phyloP scores from a whole-genome alignment of 345 rosid species.

The Passiflora organensis region DNA sequence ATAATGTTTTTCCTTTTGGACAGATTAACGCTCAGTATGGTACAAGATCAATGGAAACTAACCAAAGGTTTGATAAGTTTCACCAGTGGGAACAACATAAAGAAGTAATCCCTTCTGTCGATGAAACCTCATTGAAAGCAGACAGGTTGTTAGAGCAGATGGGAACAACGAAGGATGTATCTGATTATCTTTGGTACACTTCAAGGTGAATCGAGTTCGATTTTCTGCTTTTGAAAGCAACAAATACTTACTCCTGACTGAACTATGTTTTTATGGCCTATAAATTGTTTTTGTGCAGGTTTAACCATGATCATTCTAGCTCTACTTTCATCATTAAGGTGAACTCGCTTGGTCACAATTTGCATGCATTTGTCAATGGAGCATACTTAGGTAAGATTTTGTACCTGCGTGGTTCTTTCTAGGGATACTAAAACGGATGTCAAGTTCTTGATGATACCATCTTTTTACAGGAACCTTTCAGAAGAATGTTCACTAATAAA shows the following conservation, averaged over 20 bases:
- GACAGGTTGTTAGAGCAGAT: constrained; percentile 50
- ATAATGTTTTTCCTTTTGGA: neutral
- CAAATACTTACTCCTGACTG: neutral
- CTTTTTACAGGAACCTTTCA: no score
- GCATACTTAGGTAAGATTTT: constrained; percentile 33
- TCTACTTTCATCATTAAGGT: constrained; percentile 35
- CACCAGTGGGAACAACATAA: constrained; percentile 43
- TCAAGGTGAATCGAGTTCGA: constrained; percentile 29
- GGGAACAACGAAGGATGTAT: constrained; percentile 54
- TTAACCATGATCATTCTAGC: constrained; percentile 22
- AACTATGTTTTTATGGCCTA: no score
- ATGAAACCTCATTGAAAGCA: constrained; percentile 37
- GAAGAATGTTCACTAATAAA: neutral
- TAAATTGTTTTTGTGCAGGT: constrained; percentile 22
- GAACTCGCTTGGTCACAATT: constrained; percentile 43
- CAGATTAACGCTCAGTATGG: constrained; percentile 44
- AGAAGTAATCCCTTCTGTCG: constrained; percentile 45
- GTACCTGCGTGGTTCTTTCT: no score
- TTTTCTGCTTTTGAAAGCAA: no score
- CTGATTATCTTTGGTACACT: constrained; percentile 74
- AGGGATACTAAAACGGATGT: no score
- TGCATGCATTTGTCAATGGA: constrained; percentile 60
- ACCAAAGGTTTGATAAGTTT: constrained; percentile 33
- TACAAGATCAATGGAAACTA: constrained; percentile 39
- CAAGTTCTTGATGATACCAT: no score